Base-by-base conservation (phyloP, 352 stramenopile species). In the Detonula confervacea region DNA sequence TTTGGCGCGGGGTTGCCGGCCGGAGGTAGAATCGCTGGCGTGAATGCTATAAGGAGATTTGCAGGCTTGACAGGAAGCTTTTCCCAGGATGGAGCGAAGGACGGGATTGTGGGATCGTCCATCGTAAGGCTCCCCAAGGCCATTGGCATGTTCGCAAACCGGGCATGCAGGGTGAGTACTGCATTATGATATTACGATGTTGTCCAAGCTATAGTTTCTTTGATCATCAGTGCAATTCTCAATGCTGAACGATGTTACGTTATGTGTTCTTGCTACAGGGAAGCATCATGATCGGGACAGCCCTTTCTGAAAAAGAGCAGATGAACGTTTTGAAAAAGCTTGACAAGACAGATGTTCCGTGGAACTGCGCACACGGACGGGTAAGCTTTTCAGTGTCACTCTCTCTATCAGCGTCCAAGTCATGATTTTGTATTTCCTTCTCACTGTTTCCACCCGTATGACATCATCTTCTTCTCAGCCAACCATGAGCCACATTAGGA, bases 231-330 rank as follows among this genome's bases (percentile, higher is more conserved):
- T n/a, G n/a, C n/a, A n/a, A n/a, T n/a, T n/a, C n/a, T n/a, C n/a
- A n/a, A n/a, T n/a, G n/a, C n/a, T n/a, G n/a, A n/a, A n/a, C n/a
- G n/a, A n/a, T n/a, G n/a, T n/a, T n/a, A n/a, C n/a, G n/a, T n/a
- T n/a, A n/a, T n/a, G n/a, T n/a, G n/a, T n/a, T n/a, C n/a, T n/a
- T n/a, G n/a, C n/a, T n/a, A 63, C 22, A 80, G 62, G 94, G 83
- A 49, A 97, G 95, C 44, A 96, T 99, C 49, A 99, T 99, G 97
- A 98, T 99, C 78, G 97, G 96, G 7, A 98, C 93, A 14, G 93
- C 95, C 42, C 83, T 99, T 29, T 95, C 95, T 61, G 88, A 92
- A 56, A 92, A 95, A 22, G 94, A 98, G 61, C 98, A 98, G 96
- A 85, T 93, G 47, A 93, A 92, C 61, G 91, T 98, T 42, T 93